These are phyloP conservation scores for Aspergillus quadricinctus DNA, from an alignment of 2,329 filamentous ascomycete genomes.

Conservation along the genomic window DNA sequence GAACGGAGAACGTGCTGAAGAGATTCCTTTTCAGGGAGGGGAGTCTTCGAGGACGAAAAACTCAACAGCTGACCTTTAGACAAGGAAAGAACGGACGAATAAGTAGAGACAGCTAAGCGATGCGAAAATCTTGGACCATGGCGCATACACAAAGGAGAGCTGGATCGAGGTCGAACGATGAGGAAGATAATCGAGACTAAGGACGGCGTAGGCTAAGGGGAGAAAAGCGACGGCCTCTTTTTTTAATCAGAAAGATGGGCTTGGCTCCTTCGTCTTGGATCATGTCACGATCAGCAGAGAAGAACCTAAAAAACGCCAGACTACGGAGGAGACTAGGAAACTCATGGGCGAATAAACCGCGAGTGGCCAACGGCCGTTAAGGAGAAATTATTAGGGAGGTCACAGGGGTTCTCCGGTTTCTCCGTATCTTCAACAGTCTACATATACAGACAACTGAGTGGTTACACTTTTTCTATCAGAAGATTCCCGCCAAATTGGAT, in stretches of 20 bases:
- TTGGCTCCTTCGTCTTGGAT: slow-evolving; percentile 10
- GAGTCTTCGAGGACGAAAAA: slow-evolving; percentile 15
- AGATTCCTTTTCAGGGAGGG: not conserved
- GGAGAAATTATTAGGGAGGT: not conserved
- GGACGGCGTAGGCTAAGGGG: slow-evolving; percentile 5
- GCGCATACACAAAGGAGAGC: slow-evolving; percentile 25
- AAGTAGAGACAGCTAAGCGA: slow-evolving; percentile 30
- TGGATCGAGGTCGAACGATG: slow-evolving; percentile 16
- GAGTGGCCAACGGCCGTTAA: not conserved
- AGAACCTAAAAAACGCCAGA: not conserved
- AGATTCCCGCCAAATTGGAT: too few relatives aligned
- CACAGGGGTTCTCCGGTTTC: not conserved
- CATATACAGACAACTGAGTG: not conserved
- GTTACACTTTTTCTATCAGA: too few relatives aligned
- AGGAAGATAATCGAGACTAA: slow-evolving; percentile 5
- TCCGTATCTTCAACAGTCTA: not conserved
- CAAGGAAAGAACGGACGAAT: slow-evolving; percentile 11
- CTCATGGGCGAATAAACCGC: slow-evolving; percentile 9
- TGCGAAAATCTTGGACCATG: slow-evolving; percentile 29
- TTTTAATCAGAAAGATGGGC: slow-evolving; percentile 3
- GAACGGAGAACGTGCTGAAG: slow-evolving; percentile 1
- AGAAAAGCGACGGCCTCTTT: slow-evolving; percentile 4
- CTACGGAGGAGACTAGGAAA: not conserved
- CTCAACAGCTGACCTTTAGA: slow-evolving; percentile 4
- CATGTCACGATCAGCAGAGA: slow-evolving; percentile 16